Percentiles rank a stretch among this genome's conserved stretches.
Conservation (phyloP, 805 yeast genomes). For the Yamadazyma laniorum region DNA sequence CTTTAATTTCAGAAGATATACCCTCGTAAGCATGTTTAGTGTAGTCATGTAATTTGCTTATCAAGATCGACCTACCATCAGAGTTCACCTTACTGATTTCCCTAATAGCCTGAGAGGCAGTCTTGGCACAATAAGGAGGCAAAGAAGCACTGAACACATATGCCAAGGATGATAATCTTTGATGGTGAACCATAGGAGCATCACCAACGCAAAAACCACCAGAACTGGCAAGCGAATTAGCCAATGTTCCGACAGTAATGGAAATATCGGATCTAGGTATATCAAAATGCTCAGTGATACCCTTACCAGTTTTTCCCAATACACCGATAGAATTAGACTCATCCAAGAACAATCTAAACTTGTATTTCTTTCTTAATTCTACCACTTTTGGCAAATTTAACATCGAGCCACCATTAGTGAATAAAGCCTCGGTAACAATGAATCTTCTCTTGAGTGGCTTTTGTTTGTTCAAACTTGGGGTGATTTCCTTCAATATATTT, state of each 20-base stretch:
- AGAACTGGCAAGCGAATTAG: slow-evolving; percentile 74
- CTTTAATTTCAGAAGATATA: slow-evolving; percentile 38
- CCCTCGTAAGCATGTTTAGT: slow-evolving; percentile 36
- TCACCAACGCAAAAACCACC: slow-evolving; percentile 96
- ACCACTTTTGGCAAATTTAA: slow-evolving; percentile 67
- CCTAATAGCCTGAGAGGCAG: slow-evolving; percentile 49
- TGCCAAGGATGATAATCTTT: slow-evolving; percentile 84
- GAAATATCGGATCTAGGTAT: slow-evolving; percentile 73
- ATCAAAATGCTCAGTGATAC: slow-evolving; percentile 71
- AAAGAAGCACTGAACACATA: slow-evolving; percentile 92
- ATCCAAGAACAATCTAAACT: slow-evolving; percentile 83
- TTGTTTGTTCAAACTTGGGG: slow-evolving; percentile 59
- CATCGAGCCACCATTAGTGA: slow-evolving; percentile 76
- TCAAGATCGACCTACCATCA: slow-evolving; percentile 34
- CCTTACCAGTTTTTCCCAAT: slow-evolving; percentile 81
- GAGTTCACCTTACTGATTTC: slow-evolving; percentile 37
- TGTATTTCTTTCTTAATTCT: slow-evolving; percentile 74
- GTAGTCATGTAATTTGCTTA: slow-evolving; percentile 40
- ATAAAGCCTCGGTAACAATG: slow-evolving; percentile 88
- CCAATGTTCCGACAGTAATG: slow-evolving; percentile 84
- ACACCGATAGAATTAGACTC: slow-evolving; percentile 87
- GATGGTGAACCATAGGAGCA: slow-evolving; percentile 81
- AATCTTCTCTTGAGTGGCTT: slow-evolving; percentile 84
- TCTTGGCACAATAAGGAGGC: slow-evolving; percentile 85
- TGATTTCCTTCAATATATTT: slow-evolving; percentile 57